Evolutionary conservation across 768 basidiomycete species (phyloP), one percentile per base, ranked within the genome.

Genomic region (Strobilomyces dryophilus): DNA sequence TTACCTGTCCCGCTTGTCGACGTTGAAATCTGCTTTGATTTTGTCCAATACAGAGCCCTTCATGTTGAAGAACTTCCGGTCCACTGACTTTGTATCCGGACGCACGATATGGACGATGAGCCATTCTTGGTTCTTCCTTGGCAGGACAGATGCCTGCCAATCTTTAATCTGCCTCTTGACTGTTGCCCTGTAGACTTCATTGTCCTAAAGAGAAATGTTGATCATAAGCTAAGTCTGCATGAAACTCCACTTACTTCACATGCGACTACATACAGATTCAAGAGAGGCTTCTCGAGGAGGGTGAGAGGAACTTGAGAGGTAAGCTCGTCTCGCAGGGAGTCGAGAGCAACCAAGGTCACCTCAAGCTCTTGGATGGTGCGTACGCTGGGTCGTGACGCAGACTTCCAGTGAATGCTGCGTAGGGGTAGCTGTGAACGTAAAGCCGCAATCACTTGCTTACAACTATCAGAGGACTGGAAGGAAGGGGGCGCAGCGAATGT

Each of bases 361-460:
- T 86, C 78, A n/a, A 98, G 78, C 59, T 92, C 86, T 64, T 94
- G 92, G 47, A 99, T 92, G 1, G 92, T 97, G 57, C 89, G 80
- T 40, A 94, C 74, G 15, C 82, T 82, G 5, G 87, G 78, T 40
- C 86, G 77, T 2, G 84, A 80, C 5, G 79, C 62, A 17, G 89
- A 80, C 68, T 90, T 95, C 95, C 97, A 98, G 69, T 98, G 92
- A 26, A 98, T 80, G 70, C 87, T 95, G 47, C 87, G 83, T 49
- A 99, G 75, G 0, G 97, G 97, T 7, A 91, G 70, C 60, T 89
- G 89, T 1, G 82, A 78, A n/a, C 75, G 67, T 32, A 93, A 71
- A 4, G 86, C 81, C 17, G 74, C 69, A 55, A 82, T 76, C 26
- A 90, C 78, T 65, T 89, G 85, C 53, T 74, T 79, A 84, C 89